Evolutionary conservation across 2,329 filamentous ascomycete genomes (phyloP).

Genomic region (Dothidotthia symphoricarpi): DNA sequence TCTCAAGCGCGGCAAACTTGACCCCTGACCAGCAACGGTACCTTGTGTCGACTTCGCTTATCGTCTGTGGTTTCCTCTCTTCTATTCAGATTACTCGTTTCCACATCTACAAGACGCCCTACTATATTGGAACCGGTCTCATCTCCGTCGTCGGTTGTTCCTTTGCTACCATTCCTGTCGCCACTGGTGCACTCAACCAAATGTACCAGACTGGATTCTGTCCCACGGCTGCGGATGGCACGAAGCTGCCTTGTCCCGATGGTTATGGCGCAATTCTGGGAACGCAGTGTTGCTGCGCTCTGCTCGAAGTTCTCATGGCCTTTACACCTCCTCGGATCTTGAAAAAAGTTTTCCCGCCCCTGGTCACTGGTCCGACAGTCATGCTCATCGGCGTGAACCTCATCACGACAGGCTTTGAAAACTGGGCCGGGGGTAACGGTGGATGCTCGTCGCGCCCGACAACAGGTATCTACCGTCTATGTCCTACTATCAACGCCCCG

Average conservation of each 20-base stretch:
- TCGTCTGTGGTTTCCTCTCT: slow-evolving; percentile 74
- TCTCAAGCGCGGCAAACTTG: slow-evolving; percentile 66
- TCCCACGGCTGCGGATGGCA: slow-evolving; percentile 59
- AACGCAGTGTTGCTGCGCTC: slow-evolving; percentile 52
- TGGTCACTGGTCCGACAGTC: slow-evolving; percentile 68
- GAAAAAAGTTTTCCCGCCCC: slow-evolving; percentile 73
- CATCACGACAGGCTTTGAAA: slow-evolving; percentile 68
- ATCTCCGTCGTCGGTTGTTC: slow-evolving; percentile 78
- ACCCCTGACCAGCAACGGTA: slow-evolving; percentile 64
- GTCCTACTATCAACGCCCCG: slow-evolving; percentile 62
- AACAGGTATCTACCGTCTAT: slow-evolving; percentile 60
- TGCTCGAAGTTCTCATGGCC: slow-evolving; percentile 69
- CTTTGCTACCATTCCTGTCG: slow-evolving; percentile 73
- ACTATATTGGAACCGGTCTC: slow-evolving; percentile 66
- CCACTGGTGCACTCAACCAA: slow-evolving; percentile 67
- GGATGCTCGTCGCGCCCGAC: slow-evolving; percentile 49
- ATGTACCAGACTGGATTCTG: slow-evolving; percentile 76
- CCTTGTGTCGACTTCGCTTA: slow-evolving; percentile 73
- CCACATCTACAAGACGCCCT: slow-evolving; percentile 68
- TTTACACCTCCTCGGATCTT: slow-evolving; percentile 69
- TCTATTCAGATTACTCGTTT: slow-evolving; percentile 73
- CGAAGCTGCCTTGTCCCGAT: slow-evolving; percentile 68
- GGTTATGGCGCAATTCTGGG: slow-evolving; percentile 75
- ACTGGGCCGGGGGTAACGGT: slow-evolving; percentile 76
- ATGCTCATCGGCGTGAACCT: slow-evolving; percentile 72